These are phyloP conservation scores for Trichoderma koningiopsis DNA, from an alignment of 2,329 filamentous ascomycete genomes.

Conservation along the genomic window DNA sequence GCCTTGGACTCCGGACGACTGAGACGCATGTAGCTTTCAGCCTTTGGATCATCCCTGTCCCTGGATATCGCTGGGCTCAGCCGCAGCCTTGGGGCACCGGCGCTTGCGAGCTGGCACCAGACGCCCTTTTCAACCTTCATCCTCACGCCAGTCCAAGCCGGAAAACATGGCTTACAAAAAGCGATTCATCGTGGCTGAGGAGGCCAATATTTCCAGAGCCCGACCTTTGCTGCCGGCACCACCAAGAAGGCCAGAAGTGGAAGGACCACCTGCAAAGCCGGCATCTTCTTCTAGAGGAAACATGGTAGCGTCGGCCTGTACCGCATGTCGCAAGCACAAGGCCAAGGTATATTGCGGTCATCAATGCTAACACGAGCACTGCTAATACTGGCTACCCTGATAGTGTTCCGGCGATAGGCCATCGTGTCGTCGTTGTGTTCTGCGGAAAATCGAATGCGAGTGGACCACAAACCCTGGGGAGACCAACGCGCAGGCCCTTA, in stretches of 20 bases:
- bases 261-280: not conserved
- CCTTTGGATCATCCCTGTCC: not conserved
- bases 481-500: not conserved
- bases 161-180: not conserved
- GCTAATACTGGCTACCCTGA: not conserved
- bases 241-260: not conserved
- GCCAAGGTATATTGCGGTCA: not conserved
- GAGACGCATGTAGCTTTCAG: not conserved
- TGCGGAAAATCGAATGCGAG: not conserved
- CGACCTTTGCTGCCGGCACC: not conserved
- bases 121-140: not conserved
- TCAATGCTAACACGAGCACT: not conserved
- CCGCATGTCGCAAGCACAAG: not conserved
- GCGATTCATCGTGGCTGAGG: not conserved
- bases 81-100: not conserved
- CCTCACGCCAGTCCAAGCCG: not conserved
- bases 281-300: not conserved
- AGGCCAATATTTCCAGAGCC: not conserved
- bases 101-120: not conserved
- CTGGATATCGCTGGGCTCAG: not conserved
- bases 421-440: not conserved
- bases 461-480: not conserved
- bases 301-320: not conserved
- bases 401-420: constrained; percentile 15
- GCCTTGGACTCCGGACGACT: not conserved